Evolutionary conservation across 2,329 filamentous ascomycete species (phyloP), one percentile per base, ranked within the genome.

Genomic region (Fusarium pseudograminearum): DNA sequence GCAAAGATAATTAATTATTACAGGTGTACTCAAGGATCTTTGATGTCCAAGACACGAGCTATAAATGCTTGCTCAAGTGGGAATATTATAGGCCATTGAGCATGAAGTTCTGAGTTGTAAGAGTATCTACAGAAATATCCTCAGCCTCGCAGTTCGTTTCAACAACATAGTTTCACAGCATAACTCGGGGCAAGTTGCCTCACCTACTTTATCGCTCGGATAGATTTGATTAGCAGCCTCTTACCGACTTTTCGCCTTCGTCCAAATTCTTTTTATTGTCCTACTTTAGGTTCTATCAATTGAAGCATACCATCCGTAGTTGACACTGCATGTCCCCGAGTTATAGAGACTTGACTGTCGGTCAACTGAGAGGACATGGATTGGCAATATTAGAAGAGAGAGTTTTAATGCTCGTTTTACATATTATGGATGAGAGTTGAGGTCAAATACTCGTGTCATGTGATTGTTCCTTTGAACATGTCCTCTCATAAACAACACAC

Each of bases 121-220:
- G 30, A 22, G 24, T 5, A 41, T 18, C 12, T 42, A 42, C n/a
- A 20, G 2, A 40, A 40, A 46, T 26, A 26, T 45, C 31, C 34
- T 44, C 47, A 65, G 46, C 54, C 54, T 65, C 42, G 62, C 46
- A 48, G 36, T 54, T 65, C 54, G 41, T 60, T 30, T 44, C 44
- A 36, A 34, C 24, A 12, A 45, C 16, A 24, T n/a, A 11, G 41
- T 47, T 51, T 3, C 30, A 30, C 14, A 18, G 8, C 28, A 46
- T 56, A 31, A 31, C 34, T 46, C 28, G 24, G 34, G 30, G 30
- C 18, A 47, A 59, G 22, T 34, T 30, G 20, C 54, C 65, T 36
- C 48, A 52, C 24, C 24, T 45, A 24, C 22, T n/a, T 15, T 15
- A 14, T 33, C 12, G 15, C 20, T n/a, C 7, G 34, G 15, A 38